These are phyloP conservation scores for Taxillus chinensis DNA, from an alignment of 164 flowering plant species.

Conservation along the genomic window DNA sequence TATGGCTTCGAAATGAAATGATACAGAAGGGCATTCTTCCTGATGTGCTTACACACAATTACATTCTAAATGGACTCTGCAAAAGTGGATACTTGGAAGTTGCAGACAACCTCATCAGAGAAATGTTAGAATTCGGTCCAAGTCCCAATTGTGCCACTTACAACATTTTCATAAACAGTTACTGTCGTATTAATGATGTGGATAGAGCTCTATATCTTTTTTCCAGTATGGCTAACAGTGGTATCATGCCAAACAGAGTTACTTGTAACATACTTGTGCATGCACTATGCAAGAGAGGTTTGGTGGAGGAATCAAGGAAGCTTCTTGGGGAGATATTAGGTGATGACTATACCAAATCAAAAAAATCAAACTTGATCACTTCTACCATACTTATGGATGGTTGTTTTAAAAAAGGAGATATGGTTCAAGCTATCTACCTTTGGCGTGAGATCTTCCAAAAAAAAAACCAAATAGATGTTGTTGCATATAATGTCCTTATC, in stretches of 20 bases:
- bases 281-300: constrained; percentile 56
- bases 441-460: constrained; percentile 37
- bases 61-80: constrained; percentile 56
- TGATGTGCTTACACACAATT: constrained; percentile 53
- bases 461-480: constrained; percentile 29
- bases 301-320: constrained; percentile 36
- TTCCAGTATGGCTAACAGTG: constrained; percentile 32
- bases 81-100: constrained; percentile 39
- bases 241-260: constrained; percentile 45
- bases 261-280: constrained; percentile 63
- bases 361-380: constrained; percentile 31
- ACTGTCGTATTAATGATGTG: constrained; percentile 37
- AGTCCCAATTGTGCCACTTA: constrained; percentile 54
- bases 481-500: constrained; percentile 61
- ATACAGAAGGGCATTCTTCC: constrained; percentile 28
- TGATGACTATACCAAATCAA: constrained; percentile 23
- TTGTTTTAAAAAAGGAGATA: constrained; percentile 41
- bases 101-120: constrained; percentile 46
- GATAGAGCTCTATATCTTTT: constrained; percentile 52
- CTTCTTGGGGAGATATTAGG: constrained; percentile 39
- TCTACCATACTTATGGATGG: constrained; percentile 68
- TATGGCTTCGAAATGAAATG: constrained; percentile 38
- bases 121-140: constrained; percentile 51
- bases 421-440: constrained; percentile 27
- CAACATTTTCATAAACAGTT: constrained; percentile 56